Base-by-base conservation (phyloP, 805 yeast genomes). In the Metschnikowia vanudenii region DNA sequence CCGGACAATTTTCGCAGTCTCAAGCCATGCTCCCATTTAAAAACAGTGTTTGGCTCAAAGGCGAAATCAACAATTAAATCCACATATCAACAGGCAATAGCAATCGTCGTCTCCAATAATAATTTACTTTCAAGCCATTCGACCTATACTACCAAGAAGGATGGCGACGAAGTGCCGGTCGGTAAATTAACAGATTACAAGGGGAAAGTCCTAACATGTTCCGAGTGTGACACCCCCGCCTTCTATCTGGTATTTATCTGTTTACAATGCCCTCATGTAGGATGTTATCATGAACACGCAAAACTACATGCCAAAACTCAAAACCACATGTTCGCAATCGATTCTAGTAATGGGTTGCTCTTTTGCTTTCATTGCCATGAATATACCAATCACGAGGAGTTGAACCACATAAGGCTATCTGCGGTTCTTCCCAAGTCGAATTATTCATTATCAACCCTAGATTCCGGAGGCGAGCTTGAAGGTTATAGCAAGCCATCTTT, bases 361-460 rank as follows among this genome's bases (percentile, higher is more conserved):
- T 84, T 80, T 59, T 92, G 98, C 63, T 85, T 86, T 64, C 80
- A 76, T 61, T 92, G 98, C 65, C 77, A 79, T 13, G 83, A 84
- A 55, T 85, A 84, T 58, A 79, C 87, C 20, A 78, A 83, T 50
- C 85, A 85, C 55, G 73, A 78, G 2, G 67, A 68, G 39, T 64
- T 86, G 32, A 88, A 85, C 49, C 60, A 61, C n/a, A 71, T 77
- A 26, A 67, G 90, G 42, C 50, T 59, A 30, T 59, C 57, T 20
- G 24, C 47, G 16, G 37, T 46, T 13, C 28, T 38, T 22, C 37
- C 43, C 14, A 26, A 35, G 34, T 24, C 20, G 26, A 31, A 20
- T 19, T n/a, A 13, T 31, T 42, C 18, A 8, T 18, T 26, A 18
- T 24, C 35, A 17, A 39, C 19, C 31, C 28, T 26, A 9, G 31